phyloP scores from a whole-genome alignment of 306 rosid species.

The Medicago ruthenica region DNA sequence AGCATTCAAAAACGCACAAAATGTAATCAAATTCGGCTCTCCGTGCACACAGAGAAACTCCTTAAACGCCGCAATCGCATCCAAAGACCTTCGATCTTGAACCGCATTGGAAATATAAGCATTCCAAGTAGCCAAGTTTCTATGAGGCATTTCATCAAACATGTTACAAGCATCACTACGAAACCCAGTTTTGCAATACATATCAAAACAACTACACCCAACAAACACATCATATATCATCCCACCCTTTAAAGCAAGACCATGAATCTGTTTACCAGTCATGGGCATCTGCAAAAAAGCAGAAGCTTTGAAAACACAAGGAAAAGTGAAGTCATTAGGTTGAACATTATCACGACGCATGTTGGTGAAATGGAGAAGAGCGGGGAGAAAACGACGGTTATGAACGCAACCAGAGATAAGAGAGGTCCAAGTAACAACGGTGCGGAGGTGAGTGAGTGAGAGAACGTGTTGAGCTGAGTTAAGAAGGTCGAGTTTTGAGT shows the following conservation, averaged over 20 bases:
- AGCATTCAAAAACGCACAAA: slow-evolving; percentile 82
- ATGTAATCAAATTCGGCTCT: slow-evolving; percentile 67
- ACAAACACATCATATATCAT: slow-evolving; percentile 73
- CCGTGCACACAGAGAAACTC: slow-evolving; percentile 64
- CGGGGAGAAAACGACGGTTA: slow-evolving; percentile 58
- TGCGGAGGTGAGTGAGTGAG: slow-evolving; percentile 59
- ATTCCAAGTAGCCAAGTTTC: slow-evolving; percentile 78
- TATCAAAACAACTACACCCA: slow-evolving; percentile 82
- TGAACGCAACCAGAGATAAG: slow-evolving; percentile 83
- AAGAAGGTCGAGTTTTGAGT: slow-evolving; percentile 78
- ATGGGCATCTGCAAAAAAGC: slow-evolving; percentile 54
- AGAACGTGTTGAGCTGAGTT: slow-evolving; percentile 71
- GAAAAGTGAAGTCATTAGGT: slow-evolving; percentile 90
- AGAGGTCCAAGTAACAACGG: slow-evolving; percentile 90
- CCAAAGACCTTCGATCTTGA: slow-evolving; percentile 54
- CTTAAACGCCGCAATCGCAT: slow-evolving; percentile 56
- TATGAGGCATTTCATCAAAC: slow-evolving; percentile 82
- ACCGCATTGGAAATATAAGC: slow-evolving; percentile 85
- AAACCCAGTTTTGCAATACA: slow-evolving; percentile 72
- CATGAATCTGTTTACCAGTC: slow-evolving; percentile 71
- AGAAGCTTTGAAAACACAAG: slow-evolving; percentile 78
- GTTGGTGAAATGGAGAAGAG: slow-evolving; percentile 60
- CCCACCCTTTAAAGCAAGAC: slow-evolving; percentile 73
- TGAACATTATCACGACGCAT: slow-evolving; percentile 66
- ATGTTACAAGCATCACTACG: slow-evolving; percentile 59